Evolutionary conservation across 1,284 basidiomycete species (phyloP).

Genomic region (Rugosomyces carneus): DNA sequence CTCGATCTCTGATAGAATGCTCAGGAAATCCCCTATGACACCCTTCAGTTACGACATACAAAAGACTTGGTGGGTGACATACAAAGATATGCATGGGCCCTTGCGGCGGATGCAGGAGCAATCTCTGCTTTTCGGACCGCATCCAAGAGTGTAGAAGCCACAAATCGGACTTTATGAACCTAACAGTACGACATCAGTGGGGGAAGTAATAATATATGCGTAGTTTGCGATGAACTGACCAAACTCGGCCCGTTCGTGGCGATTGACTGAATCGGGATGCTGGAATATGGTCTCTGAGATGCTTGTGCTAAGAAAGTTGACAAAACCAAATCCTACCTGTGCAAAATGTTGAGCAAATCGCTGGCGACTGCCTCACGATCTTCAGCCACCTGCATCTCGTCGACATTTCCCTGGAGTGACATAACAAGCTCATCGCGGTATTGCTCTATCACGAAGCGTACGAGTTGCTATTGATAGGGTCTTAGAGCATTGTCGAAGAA

Average conservation of each 20-base stretch:
- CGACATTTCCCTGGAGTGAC: slow-evolving; percentile 56
- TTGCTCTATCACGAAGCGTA: slow-evolving; percentile 84
- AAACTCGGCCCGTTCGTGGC: slow-evolving; percentile 82
- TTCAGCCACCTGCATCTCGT: slow-evolving; percentile 60
- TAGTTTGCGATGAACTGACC: slow-evolving; percentile 34
- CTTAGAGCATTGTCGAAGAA: slow-evolving; percentile 1
- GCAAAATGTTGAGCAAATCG: slow-evolving; percentile 76
- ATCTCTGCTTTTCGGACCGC: slow-evolving; percentile 78
- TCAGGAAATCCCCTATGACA: slow-evolving; percentile 76
- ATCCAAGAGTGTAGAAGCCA: slow-evolving; percentile 82
- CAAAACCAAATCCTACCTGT: slow-evolving; percentile 43
- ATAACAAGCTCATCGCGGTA: slow-evolving; percentile 78
- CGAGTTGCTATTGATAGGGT: slow-evolving; percentile 62
- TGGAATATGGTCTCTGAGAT: slow-evolving; percentile 22
- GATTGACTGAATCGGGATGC: slow-evolving; percentile 86
- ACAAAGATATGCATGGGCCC: slow-evolving; percentile 78
- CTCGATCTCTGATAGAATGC: slow-evolving; percentile 84
- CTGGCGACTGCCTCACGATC: slow-evolving; percentile 72
- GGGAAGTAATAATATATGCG: slow-evolving; percentile 3
- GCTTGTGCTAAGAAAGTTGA: background rate
- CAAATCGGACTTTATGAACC: slow-evolving; percentile 87
- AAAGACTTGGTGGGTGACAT: slow-evolving; percentile 22
- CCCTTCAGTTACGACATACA: background rate
- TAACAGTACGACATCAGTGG: slow-evolving; percentile 14
- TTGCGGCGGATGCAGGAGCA: slow-evolving; percentile 66